A percentile compares a stretch with the other conserved stretches of the same genome.
phyloP scores from a whole-genome alignment of 371 early-diverging fungal species.

The Apophysomyces ossiformis region DNA sequence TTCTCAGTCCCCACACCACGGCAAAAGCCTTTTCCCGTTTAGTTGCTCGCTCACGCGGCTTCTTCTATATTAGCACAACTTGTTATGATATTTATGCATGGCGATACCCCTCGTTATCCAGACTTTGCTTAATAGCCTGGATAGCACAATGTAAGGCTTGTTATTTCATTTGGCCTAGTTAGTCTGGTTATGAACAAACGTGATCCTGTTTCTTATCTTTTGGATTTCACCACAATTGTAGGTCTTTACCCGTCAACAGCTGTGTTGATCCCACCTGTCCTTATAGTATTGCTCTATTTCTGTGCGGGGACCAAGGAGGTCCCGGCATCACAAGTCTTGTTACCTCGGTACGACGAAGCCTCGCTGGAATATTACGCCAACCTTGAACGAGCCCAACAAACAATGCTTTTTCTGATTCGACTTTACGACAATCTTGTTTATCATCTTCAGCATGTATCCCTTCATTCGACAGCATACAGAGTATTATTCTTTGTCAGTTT shows the following conservation, averaged over 20 bases:
- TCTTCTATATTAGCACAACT: conserved; percentile 29
- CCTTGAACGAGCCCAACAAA: conserved; percentile 39
- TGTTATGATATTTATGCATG: conserved; percentile 40
- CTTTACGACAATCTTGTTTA: conserved; percentile 47
- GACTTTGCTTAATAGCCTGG: conserved; percentile 9
- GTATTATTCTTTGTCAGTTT: conserved; percentile 13
- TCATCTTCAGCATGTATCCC: conserved; percentile 32
- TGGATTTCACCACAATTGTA: conserved; percentile 6
- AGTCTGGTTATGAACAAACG: no score
- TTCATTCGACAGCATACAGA: conserved; percentile 27
- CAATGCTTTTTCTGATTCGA: conserved; percentile 37
- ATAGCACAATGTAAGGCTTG: conserved; percentile 17
- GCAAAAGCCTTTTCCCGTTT: conserved; percentile 47
- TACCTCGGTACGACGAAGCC: conserved; percentile 44
- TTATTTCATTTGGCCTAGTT: no score
- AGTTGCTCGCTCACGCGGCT: conserved; percentile 43
- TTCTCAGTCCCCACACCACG: conserved; percentile 41
- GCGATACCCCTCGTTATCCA: conserved; percentile 24
- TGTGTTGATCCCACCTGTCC: conserved; percentile 28
- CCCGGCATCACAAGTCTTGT: conserved; percentile 31
- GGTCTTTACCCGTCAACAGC: conserved; percentile 32
- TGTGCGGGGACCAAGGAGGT: conserved; percentile 22
- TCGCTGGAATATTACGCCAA: conserved; percentile 42
- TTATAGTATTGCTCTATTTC: conserved; percentile 26
- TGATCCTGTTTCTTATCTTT: background rate